Percentiles rank a stretch among this genome's conserved stretches.
phyloP scores from a whole-genome alignment of 2,329 filamentous ascomycete genomes.

The Colletotrichum shisoi region DNA sequence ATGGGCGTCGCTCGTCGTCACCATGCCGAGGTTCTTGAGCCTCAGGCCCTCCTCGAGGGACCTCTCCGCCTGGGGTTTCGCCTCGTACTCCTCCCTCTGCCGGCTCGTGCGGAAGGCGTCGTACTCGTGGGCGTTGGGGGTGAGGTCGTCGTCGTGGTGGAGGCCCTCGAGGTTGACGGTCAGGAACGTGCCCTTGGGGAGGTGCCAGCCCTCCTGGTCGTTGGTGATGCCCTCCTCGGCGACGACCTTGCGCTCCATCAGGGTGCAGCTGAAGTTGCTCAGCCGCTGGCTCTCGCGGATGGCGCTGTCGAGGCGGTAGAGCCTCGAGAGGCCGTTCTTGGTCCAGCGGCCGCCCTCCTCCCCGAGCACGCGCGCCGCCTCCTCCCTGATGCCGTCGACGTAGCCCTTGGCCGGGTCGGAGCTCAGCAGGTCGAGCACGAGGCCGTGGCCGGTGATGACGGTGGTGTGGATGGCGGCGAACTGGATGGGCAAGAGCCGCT shows the following conservation, averaged over 20 bases:
- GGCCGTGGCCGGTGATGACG: constrained; percentile 58
- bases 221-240: constrained; percentile 50
- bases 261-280: constrained; percentile 56
- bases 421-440: constrained; percentile 57
- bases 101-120: constrained; percentile 60
- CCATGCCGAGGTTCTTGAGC: constrained; percentile 58
- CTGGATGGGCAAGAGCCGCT: constrained; percentile 62
- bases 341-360: constrained; percentile 55
- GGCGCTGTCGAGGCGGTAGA: constrained; percentile 59
- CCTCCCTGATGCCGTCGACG: constrained; percentile 54
- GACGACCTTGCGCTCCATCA: constrained; percentile 58
- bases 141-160: constrained; percentile 58
- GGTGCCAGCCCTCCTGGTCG: constrained; percentile 54
- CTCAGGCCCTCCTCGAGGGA: constrained; percentile 46
- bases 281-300: constrained; percentile 62
- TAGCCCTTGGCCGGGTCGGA: constrained; percentile 49
- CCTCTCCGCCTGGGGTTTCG: constrained; percentile 43
- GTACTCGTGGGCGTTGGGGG: constrained; percentile 53
- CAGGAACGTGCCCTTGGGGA: constrained; percentile 55
- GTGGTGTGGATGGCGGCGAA: constrained; percentile 69
- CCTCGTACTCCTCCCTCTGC: constrained; percentile 51
- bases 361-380: constrained; percentile 49
- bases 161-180: constrained; percentile 55
- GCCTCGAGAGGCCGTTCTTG: constrained; percentile 53
- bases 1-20: constrained; percentile 61